These are phyloP conservation scores for Canna indica DNA, from an alignment of 176 grass and related monocot genomes.

Conservation along the genomic window DNA sequence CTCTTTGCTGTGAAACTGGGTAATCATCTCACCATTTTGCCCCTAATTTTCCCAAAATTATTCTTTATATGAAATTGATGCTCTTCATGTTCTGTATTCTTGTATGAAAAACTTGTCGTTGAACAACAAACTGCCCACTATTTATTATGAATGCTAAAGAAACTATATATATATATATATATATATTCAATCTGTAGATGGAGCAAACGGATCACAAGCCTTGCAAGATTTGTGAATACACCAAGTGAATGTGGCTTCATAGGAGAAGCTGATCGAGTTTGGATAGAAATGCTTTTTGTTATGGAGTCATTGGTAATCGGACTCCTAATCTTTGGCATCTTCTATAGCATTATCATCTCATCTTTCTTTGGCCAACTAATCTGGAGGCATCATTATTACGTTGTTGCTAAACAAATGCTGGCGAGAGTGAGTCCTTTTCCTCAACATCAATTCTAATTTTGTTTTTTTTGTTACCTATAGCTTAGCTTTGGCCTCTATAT, in stretches of 20 bases:
- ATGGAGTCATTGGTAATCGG: conserved; percentile 68
- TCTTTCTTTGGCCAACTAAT: conserved; percentile 87
- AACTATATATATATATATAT: conserved; percentile 25
- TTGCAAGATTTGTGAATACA: conserved; percentile 67
- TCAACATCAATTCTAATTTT: background rate
- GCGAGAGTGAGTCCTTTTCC: conserved; percentile 41
- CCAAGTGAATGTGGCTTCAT: conserved; percentile 71
- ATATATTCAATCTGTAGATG: conserved; percentile 73
- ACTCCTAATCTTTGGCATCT: conserved; percentile 60
- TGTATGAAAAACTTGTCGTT: too few relatives aligned
- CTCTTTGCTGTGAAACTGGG: conserved; percentile 88
- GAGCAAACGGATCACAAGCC: conserved; percentile 77
- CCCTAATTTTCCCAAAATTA: too few relatives aligned
- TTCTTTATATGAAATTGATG: too few relatives aligned
- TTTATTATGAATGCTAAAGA: too few relatives aligned
- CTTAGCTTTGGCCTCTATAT: too few relatives aligned
- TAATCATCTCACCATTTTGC: conserved; percentile 18
- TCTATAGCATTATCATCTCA: conserved; percentile 72
- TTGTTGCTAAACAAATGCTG: conserved; percentile 82
- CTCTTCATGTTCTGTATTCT: too few relatives aligned
- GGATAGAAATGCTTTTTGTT: conserved; percentile 65
- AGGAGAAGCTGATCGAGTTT: conserved; percentile 67
- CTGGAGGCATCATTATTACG: conserved; percentile 87
- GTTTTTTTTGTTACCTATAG: background rate
- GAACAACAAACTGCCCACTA: too few relatives aligned